Evolutionary conservation across 805 yeast genomes (phyloP), one percentile per base, ranked within the genome.

Genomic region (Wickerhamiella alocasiicola): DNA sequence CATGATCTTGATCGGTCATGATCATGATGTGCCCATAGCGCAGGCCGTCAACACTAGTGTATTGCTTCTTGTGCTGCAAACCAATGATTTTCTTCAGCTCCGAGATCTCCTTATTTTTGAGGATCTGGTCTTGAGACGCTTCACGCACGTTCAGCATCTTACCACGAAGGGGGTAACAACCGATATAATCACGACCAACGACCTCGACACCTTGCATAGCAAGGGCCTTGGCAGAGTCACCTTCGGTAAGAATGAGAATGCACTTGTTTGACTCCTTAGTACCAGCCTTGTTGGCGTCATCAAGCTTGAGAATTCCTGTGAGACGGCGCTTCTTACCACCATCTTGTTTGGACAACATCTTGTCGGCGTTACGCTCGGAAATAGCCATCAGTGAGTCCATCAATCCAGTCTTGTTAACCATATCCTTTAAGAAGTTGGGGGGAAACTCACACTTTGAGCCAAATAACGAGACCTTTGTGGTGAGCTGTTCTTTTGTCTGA

Each of bases 1-100:
- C 98, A 52, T 87, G 94, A 83, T 91, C 98, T 64, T 91, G 98
- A 80, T 91, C 98, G 5, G 98, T 85, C 97, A 91, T 91, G 57
- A 91, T 85, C 97, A 91, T 91, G 39, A 91, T 72, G 58, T 85
- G 95, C 27, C 98, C 98, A 56, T 91, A 91, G 58, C 98, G 75
- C 47, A 91, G 66, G 3, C 79, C 76, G 43, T 72, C 72, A 12
- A 81, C 67, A 48, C 77, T 79, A 16, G 76, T 77, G 56, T 91
- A 91, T 31, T 67, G 68, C 62, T 84, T 88, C 53, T 81, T 84
- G 62, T 91, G 98, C 59, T 87, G 95, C 42, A 91, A 66, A 16
- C 98, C 98, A 66, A 91, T 81, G 52, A 91, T 91, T 57, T 88
- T 85, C 57, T 91, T 91, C 53, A 91, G 72, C 3, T 96, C 95